A percentile compares a stretch with the other conserved stretches of the same genome.
Evolutionary conservation across 2,329 filamentous ascomycete species (phyloP).

Genomic region (Dendryphion nanum): DNA sequence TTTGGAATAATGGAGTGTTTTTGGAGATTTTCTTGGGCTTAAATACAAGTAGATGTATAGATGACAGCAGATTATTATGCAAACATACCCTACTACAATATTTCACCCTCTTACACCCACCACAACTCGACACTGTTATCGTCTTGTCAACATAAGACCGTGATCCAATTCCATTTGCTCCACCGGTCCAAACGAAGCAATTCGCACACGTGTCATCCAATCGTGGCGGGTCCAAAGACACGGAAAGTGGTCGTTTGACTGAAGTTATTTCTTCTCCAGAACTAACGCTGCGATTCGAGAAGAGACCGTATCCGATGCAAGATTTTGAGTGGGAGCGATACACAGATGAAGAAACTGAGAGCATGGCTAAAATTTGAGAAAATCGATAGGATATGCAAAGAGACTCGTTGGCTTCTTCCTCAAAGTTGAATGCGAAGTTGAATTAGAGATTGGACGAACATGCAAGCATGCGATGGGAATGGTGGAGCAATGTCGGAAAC

Average conservation of each 20-base stretch:
- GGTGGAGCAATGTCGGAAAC: background rate
- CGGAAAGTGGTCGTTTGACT: conserved; percentile 53
- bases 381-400: no score
- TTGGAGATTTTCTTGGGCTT: background rate
- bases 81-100: conserved; percentile 58
- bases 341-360: no score
- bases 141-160: conserved; percentile 32
- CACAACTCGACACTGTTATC: conserved; percentile 52
- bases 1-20: background rate
- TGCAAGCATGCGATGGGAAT: background rate
- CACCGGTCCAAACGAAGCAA: conserved; percentile 51
- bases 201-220: conserved; percentile 57
- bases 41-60: background rate
- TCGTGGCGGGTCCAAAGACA: conserved; percentile 53
- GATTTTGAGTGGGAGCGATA: no score
- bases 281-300: conserved; percentile 50
- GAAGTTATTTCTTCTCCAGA: conserved; percentile 51
- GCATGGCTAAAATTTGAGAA: no score
- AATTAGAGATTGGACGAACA: no score
- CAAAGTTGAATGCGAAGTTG: no score
- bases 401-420: no score
- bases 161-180: conserved; percentile 25
- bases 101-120: conserved; percentile 56
- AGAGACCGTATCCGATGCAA: conserved; percentile 54
- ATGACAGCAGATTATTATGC: background rate